Base-by-base conservation (phyloP, 1,284 basidiomycete species). In the Gastroboletus turbinatus region DNA sequence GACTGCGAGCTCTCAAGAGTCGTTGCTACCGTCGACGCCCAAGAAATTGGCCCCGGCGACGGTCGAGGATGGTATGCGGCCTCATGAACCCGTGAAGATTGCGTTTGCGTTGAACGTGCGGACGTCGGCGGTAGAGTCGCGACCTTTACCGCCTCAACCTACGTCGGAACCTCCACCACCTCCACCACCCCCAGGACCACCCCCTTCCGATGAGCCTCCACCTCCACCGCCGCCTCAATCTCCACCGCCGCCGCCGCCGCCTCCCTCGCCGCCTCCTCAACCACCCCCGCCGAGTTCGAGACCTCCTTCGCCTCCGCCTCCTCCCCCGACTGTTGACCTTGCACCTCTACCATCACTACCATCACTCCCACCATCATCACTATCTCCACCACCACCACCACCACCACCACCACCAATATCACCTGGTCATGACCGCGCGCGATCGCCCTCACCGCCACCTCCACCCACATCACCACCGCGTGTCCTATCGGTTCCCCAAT, bases 21-120 rank as follows among this genome's bases (percentile, higher is more conserved):
- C 55, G 40, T 14, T 39, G 25, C 6, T 35, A 10, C 32, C 48
- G 48, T 56, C 66, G 13, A 44, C 47, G 27, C 25, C 58, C 30
- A 63, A 52, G 53, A 65, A 60, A 50, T 30, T 19, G 6, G 40
- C 35, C 39, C 49, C 46, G 36, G 62, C 55, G 55, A 65, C 64
- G 19, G 57, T 65, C 23, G 66, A 68, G 56, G 64, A 65, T 25
- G 64, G 64, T 39, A 68, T 65, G 64, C 55, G 55, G 0, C 64
- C 64, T 14, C 64, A 65, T 14, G 63, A 70, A 17, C 69, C 72
- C 6, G 69, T 73, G 23, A 72, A 69, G 68, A 61, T 72, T 51
- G 67, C 67, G 43, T 71, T 72, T 56, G 58, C 65, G 4, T 43
- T 68, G 35, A 70, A 60, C 48, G 56, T 70, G 29, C 66, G 70